These are phyloP conservation scores for Colletotrichum tamarilloi DNA, from an alignment of 2,329 filamentous ascomycete species.

Conservation along the genomic window DNA sequence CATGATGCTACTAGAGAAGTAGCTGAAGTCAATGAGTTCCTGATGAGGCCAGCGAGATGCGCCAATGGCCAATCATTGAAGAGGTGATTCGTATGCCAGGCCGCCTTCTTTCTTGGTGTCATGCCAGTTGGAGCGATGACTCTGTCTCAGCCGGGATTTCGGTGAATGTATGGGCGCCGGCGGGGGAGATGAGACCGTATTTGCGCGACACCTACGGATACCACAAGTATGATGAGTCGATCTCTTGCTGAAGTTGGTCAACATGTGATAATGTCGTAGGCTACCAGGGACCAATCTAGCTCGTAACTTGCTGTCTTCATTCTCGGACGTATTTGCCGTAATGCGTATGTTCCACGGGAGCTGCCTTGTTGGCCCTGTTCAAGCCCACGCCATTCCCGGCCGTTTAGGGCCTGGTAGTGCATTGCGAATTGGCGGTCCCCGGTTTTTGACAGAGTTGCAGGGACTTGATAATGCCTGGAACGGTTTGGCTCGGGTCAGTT, in stretches of 20 bases:
- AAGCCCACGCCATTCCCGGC: slow-evolving; percentile 5
- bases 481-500: background rate
- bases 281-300: background rate
- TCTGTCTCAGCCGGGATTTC: slow-evolving; percentile 27
- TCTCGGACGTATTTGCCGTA: background rate
- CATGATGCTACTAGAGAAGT: background rate
- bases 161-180: slow-evolving; percentile 19
- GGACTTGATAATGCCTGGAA: background rate
- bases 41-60: background rate
- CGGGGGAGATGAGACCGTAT: slow-evolving; percentile 15
- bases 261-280: slow-evolving; percentile 4
- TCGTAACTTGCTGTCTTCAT: background rate
- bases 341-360: background rate
- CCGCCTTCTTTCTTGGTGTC: background rate
- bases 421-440: background rate
- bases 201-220: background rate
- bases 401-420: background rate
- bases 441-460: background rate
- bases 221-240: slow-evolving; percentile 1
- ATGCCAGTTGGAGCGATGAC: slow-evolving; percentile 1
- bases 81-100: background rate
- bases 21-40: slow-evolving; percentile 10
- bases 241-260: background rate
- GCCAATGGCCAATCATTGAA: slow-evolving; percentile 9
- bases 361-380: background rate